Evolutionary conservation across 1,139 yeast species (phyloP).

Genomic region (Candida sojae): DNA sequence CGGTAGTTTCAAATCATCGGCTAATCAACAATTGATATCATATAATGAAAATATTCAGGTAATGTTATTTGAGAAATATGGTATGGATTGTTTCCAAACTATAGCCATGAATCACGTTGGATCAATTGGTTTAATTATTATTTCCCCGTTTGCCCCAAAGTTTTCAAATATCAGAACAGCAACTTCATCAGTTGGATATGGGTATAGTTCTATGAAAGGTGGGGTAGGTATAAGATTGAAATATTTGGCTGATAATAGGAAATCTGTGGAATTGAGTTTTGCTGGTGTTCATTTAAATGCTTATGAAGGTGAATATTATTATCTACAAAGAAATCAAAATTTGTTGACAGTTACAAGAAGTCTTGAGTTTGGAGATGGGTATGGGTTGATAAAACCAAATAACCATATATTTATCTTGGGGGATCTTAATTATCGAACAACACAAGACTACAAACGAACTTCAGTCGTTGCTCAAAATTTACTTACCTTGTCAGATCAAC

Average conservation of each 20-base stretch:
- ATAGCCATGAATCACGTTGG: conserved; percentile 57
- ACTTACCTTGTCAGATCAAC: conserved; percentile 26
- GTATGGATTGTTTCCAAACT: conserved; percentile 39
- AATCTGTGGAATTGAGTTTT: conserved; percentile 52
- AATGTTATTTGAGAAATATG: conserved; percentile 35
- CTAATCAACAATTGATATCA: conserved; percentile 40
- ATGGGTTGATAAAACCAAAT: conserved; percentile 53
- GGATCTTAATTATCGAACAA: conserved; percentile 76
- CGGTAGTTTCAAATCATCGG: conserved; percentile 49
- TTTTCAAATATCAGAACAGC: conserved; percentile 30
- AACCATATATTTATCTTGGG: conserved; percentile 75
- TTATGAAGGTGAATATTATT: conserved; percentile 60
- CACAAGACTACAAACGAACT: conserved; percentile 26
- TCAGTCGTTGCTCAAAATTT: conserved; percentile 20
- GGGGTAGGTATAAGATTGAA: conserved; percentile 62
- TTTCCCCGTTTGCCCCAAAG: conserved; percentile 46
- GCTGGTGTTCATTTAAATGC: conserved; percentile 76
- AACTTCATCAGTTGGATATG: conserved; percentile 55
- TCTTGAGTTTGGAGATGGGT: conserved; percentile 62
- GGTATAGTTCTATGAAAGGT: conserved; percentile 70
- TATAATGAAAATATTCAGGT: conserved; percentile 43
- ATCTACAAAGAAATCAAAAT: conserved; percentile 53
- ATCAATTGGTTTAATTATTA: conserved; percentile 61
- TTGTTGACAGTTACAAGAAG: conserved; percentile 51
- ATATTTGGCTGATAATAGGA: conserved; percentile 25